A percentile compares a stretch with the other conserved stretches of the same genome.
Evolutionary conservation across 495 filamentous ascomycete species (phyloP).

Genomic region (Trichoderma virens): DNA sequence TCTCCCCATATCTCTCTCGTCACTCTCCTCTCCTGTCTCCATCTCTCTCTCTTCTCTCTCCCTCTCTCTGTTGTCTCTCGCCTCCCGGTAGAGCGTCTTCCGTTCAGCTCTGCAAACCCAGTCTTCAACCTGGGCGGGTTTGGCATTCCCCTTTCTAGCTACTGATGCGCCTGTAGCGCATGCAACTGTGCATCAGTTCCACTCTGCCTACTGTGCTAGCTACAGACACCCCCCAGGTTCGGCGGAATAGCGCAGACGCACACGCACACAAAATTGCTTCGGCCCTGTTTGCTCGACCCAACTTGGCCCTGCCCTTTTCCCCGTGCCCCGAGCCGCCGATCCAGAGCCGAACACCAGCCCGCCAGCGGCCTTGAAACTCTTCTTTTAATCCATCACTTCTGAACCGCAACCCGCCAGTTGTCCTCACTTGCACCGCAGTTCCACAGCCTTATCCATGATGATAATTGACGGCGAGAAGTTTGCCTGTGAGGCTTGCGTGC

Average conservation of each 20-base stretch:
- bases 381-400: neutral
- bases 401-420: too few species aligned
- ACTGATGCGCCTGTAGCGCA: constrained; percentile 7
- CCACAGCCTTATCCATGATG: constrained; percentile 42
- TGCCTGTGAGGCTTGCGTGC: constrained; percentile 89
- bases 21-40: too few species aligned
- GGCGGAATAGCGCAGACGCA: constrained; percentile 1
- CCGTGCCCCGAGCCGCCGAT: constrained; percentile 9
- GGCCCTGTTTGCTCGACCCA: constrained; percentile 12
- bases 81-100: neutral
- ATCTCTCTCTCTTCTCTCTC: too few species aligned
- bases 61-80: neutral
- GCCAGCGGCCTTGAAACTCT: constrained; percentile 4
- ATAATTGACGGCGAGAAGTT: constrained; percentile 85
- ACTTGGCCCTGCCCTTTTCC: constrained; percentile 13
- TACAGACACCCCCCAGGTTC: constrained; percentile 4
- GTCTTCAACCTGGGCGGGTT: neutral
- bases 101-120: neutral
- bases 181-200: constrained; percentile 3
- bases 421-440: neutral
- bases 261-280: constrained; percentile 17
- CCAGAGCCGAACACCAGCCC: constrained; percentile 6
- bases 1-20: too few species aligned
- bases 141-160: neutral
- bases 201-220: neutral